phyloP scores from a whole-genome alignment of 2,329 filamentous ascomycete genomes.

The Neurospora crassa region DNA sequence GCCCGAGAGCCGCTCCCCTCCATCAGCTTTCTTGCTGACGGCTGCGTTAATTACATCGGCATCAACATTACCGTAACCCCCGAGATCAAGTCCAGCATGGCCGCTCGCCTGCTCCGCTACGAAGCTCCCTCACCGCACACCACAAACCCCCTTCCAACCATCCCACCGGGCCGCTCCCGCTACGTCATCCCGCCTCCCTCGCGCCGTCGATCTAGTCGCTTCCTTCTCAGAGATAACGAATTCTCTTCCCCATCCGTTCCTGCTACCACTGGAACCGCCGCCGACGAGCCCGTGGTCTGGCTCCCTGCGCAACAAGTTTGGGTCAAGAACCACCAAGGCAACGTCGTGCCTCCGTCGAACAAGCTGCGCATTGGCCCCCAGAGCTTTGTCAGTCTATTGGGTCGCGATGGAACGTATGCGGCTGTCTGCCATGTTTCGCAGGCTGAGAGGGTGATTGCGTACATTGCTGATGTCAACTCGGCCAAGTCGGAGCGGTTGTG shows the following conservation, averaged over 20 bases:
- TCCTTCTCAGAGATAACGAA: not conserved
- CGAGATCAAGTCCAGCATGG: not conserved
- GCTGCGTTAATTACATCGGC: not conserved
- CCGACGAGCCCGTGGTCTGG: not conserved
- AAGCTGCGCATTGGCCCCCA: not conserved
- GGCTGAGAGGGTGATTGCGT: not conserved
- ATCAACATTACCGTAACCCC: not conserved
- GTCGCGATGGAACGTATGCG: not conserved
- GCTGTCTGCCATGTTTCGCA: not conserved
- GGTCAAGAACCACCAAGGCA: not conserved
- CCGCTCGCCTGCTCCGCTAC: not conserved
- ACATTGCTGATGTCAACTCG: not conserved
- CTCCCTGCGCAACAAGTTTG: not conserved
- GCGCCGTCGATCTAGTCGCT: not conserved
- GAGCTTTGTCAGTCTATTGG: not conserved
- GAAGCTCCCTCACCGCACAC: not conserved
- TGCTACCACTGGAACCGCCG: not conserved
- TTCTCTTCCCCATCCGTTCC: not conserved
- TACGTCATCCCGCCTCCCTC: not conserved
- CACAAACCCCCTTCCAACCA: not conserved
- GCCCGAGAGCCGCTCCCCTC: not conserved
- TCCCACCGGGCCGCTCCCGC: not conserved
- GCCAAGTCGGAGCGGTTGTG: not conserved
- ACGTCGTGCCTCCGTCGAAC: not conserved
- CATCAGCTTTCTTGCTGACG: not conserved